Evolutionary conservation across 208 protist species (phyloP).

Genomic region (Trypanosoma rangeli): DNA sequence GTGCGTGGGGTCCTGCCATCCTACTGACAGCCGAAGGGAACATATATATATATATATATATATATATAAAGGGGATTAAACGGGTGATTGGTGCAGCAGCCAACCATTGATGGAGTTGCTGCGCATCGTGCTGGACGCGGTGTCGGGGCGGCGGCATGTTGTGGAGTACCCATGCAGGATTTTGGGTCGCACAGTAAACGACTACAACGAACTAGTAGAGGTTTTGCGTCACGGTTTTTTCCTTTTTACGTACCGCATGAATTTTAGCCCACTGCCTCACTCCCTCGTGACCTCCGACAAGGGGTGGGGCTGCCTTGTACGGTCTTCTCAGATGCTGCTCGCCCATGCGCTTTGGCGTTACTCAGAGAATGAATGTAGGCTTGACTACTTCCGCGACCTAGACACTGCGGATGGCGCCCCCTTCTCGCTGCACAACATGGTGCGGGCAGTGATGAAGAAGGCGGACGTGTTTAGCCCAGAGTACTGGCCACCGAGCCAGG

Average conservation of each 20-base stretch:
- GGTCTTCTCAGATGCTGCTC: constrained; percentile 81
- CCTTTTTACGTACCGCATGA: constrained; percentile 75
- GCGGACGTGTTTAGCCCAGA: constrained; percentile 42
- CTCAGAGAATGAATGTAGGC: constrained; percentile 28
- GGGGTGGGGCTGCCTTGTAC: constrained; percentile 84
- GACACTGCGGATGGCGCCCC: constrained; percentile 32
- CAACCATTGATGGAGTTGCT: constrained; percentile 12
- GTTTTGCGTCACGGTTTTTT: constrained; percentile 41
- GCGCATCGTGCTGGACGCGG: neutral
- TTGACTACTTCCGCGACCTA: constrained; percentile 55
- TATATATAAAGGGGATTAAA: neutral
- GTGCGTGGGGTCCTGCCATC: neutral
- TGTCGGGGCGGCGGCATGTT: neutral
- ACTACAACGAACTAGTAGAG: constrained; percentile 40
- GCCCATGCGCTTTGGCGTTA: constrained; percentile 60
- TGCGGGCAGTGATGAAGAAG: constrained; percentile 35
- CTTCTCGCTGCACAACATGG: constrained; percentile 75
- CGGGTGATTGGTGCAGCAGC: neutral
- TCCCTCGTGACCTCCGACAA: constrained; percentile 46
- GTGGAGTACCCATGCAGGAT: constrained; percentile 24
- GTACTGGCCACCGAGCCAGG: constrained; percentile 79
- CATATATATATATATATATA: neutral
- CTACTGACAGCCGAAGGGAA: too few relatives aligned
- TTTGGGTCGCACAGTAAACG: constrained; percentile 20
- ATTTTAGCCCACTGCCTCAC: constrained; percentile 46